A percentile compares a stretch with the other conserved stretches of the same genome.
These are phyloP conservation scores for Trapa bicornis DNA, from an alignment of 345 rosid genomes.

Conservation along the genomic window DNA sequence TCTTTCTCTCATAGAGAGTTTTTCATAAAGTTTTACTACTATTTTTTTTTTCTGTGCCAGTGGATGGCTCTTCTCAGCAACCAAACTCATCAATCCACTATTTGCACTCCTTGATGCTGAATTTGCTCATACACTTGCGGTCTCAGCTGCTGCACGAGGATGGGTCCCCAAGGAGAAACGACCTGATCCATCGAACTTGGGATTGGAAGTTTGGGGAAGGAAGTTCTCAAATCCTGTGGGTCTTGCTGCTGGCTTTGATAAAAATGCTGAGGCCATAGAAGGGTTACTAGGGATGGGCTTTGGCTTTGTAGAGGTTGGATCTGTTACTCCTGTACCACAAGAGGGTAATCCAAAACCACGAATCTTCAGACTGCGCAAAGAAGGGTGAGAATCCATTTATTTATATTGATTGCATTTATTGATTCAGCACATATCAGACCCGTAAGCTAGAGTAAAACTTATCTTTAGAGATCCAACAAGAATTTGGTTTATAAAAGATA, in stretches of 20 bases:
- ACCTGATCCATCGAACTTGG: conserved; percentile 62
- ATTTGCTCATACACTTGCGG: conserved; percentile 78
- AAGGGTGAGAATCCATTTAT: conserved; percentile 42
- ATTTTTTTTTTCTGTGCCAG: conserved; percentile 25
- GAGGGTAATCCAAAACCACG: conserved; percentile 94
- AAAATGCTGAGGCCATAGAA: conserved; percentile 94
- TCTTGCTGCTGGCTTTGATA: conserved; percentile 97
- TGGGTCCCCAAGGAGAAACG: conserved; percentile 99
- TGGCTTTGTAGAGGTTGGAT: conserved; percentile 96
- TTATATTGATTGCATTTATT: background rate
- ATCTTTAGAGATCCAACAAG: background rate
- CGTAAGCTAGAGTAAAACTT: background rate
- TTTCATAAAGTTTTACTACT: background rate
- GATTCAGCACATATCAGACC: background rate
- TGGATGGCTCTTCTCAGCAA: conserved; percentile 89
- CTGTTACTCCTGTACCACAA: conserved; percentile 92
- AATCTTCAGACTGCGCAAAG: conserved; percentile 69
- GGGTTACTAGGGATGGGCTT: conserved; percentile 84
- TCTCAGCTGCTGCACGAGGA: conserved; percentile 84
- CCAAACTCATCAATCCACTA: conserved; percentile 85
- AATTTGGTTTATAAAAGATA: background rate
- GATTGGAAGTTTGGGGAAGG: conserved; percentile 91
- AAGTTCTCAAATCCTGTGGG: conserved; percentile 92
- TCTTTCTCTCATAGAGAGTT: background rate
- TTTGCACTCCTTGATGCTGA: conserved; percentile 95